Percentiles rank a stretch among this genome's conserved stretches.
Evolutionary conservation across 2,329 filamentous ascomycete species (phyloP).

Genomic region (Aureobasidium musti): DNA sequence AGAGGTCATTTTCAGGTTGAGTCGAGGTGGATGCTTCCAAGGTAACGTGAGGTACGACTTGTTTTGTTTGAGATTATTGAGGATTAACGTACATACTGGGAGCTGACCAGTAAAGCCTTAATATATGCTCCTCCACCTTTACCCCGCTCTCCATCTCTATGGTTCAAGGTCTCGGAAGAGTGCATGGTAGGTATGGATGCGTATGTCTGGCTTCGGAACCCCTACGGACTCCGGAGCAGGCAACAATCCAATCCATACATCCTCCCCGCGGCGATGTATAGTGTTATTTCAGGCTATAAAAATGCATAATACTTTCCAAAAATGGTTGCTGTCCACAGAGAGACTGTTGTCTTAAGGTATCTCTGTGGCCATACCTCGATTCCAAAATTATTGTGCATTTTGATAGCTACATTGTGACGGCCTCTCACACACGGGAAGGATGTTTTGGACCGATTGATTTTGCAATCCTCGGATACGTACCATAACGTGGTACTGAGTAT

Average conservation of each 20-base stretch:
- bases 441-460: no score
- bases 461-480: no score
- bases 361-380: no score
- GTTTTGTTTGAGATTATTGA: background rate
- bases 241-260: background rate
- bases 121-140: background rate
- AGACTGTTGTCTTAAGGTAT: no score
- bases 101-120: background rate
- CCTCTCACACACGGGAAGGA: no score
- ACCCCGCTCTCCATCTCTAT: background rate
- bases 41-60: background rate
- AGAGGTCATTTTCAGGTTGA: constrained; percentile 32
- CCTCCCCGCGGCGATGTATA: no score
- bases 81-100: background rate
- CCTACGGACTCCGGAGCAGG: background rate
- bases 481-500: no score
- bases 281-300: no score
- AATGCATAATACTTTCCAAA: no score
- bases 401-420: no score
- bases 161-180: background rate
- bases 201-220: background rate
- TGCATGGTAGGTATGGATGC: background rate
- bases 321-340: no score
- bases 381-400: no score
- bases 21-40: background rate